Percentiles rank a stretch among this genome's conserved stretches.
These are phyloP conservation scores for Remersonia thermophila DNA, from an alignment of 2,329 filamentous ascomycete genomes.

Conservation along the genomic window DNA sequence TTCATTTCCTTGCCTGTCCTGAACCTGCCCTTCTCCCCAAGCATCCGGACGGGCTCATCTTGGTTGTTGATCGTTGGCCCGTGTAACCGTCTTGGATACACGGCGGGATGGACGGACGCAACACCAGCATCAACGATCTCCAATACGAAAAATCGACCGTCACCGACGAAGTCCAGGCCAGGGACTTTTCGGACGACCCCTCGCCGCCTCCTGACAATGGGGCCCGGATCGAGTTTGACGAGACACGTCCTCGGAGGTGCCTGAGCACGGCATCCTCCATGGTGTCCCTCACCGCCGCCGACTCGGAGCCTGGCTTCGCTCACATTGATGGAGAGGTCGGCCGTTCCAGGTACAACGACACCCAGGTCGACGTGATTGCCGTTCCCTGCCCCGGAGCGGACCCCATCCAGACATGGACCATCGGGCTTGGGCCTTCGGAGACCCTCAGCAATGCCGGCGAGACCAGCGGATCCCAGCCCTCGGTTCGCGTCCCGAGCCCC, in stretches of 20 bases:
- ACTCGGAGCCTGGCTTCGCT: slow-evolving; percentile 26
- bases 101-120: slow-evolving; percentile 4
- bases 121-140: neutral
- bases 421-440: slow-evolving; percentile 34
- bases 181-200: slow-evolving; percentile 3
- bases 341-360: slow-evolving; percentile 37
- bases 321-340: slow-evolving; percentile 30
- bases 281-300: neutral
- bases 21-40: too few relatives aligned
- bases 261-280: neutral
- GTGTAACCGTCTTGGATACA: neutral
- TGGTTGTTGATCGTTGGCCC: neutral
- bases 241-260: neutral
- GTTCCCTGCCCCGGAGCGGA: slow-evolving; percentile 43
- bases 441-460: slow-evolving; percentile 30
- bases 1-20: too few relatives aligned
- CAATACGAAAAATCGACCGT: slow-evolving; percentile 1
- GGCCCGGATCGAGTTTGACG: neutral
- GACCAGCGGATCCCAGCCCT: slow-evolving; percentile 5
- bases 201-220: neutral
- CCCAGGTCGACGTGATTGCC: slow-evolving; percentile 40
- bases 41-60: neutral
- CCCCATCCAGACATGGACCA: slow-evolving; percentile 40
- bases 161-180: slow-evolving; percentile 1
- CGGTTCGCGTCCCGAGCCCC: slow-evolving; percentile 3